A percentile compares a stretch with the other conserved stretches of the same genome.
phyloP scores from a whole-genome alignment of 495 filamentous ascomycete genomes.

The Penicillium bovifimosum region DNA sequence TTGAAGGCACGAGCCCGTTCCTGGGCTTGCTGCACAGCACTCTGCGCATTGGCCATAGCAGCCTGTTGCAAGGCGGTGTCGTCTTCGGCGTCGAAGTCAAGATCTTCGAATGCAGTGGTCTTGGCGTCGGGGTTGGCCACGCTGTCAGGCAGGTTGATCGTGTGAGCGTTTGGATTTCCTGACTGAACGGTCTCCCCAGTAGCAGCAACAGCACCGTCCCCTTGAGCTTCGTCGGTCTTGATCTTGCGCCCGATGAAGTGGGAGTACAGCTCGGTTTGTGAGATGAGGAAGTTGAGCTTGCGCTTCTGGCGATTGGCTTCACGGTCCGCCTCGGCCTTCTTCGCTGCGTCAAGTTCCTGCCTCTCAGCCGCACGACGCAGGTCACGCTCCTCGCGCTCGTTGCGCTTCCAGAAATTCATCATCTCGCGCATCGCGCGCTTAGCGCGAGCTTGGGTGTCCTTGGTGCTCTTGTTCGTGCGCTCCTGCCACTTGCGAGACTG shows the following conservation, averaged over 20 bases:
- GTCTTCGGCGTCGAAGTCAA: constrained; percentile 95
- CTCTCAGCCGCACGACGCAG: constrained; percentile 88
- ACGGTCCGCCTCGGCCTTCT: constrained; percentile 92
- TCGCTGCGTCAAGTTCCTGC: constrained; percentile 93
- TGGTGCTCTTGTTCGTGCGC: constrained; percentile 94
- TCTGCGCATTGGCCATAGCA: constrained; percentile 92
- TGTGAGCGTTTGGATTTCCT: constrained; percentile 41
- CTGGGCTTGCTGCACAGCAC: constrained; percentile 91
- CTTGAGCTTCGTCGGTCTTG: constrained; percentile 90
- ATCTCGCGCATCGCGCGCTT: constrained; percentile 99
- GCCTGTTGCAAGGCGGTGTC: constrained; percentile 74
- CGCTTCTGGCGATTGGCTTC: constrained; percentile 96
- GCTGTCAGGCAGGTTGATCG: constrained; percentile 54
- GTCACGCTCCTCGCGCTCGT: constrained; percentile 95
- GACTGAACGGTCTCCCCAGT: constrained; percentile 41
- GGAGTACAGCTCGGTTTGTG: constrained; percentile 96
- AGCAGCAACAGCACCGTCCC: constrained; percentile 62
- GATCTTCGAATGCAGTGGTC: constrained; percentile 86
- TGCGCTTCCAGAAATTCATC: constrained; percentile 99
- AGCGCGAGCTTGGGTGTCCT: constrained; percentile 93
- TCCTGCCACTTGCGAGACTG: constrained; percentile 97
- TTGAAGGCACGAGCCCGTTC: constrained; percentile 87
- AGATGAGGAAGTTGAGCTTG: constrained; percentile 99
- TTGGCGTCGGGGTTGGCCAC: constrained; percentile 55
- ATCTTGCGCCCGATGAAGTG: constrained; percentile 99